phyloP scores from a whole-genome alignment of 179 eudicot genomes.

The Drosera spatulata region DNA sequence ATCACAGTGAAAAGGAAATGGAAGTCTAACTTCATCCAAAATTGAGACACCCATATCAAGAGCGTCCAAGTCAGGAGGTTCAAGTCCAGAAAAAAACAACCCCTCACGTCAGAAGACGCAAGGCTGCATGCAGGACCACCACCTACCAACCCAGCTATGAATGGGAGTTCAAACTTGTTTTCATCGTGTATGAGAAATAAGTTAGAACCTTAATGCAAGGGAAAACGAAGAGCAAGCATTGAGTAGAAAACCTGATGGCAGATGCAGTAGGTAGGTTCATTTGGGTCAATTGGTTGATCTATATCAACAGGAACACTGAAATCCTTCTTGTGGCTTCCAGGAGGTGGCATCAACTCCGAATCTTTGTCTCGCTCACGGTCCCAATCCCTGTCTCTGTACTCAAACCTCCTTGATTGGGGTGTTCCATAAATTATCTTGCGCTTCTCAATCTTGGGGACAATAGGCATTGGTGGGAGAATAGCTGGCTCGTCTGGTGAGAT shows the following conservation, averaged over 20 bases:
- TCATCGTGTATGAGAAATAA: no score
- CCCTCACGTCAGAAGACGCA: no score
- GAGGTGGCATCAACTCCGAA: conserved; percentile 99
- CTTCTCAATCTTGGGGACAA: conserved; percentile 70
- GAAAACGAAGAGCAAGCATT: background rate
- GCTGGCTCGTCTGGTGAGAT: conserved; percentile 79
- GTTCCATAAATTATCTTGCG: conserved; percentile 46
- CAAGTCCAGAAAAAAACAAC: no score
- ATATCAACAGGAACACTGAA: conserved; percentile 58
- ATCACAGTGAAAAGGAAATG: no score
- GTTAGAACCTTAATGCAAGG: no score
- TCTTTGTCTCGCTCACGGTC: conserved; percentile 41
- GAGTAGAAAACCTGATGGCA: conserved; percentile 67
- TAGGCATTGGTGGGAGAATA: conserved; percentile 76
- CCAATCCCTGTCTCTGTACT: conserved; percentile 76
- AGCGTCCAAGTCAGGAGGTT: no score
- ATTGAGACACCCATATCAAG: no score
- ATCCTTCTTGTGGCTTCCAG: conserved; percentile 78
- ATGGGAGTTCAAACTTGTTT: no score
- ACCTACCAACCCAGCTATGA: no score
- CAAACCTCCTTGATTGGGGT: conserved; percentile 62
- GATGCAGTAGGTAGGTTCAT: conserved; percentile 90
- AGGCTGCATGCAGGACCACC: no score
- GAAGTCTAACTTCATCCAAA: background rate
- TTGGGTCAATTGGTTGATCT: conserved; percentile 93